Base-by-base conservation (phyloP, 2,329 filamentous ascomycete genomes). In the Drechslerella dactyloides region DNA sequence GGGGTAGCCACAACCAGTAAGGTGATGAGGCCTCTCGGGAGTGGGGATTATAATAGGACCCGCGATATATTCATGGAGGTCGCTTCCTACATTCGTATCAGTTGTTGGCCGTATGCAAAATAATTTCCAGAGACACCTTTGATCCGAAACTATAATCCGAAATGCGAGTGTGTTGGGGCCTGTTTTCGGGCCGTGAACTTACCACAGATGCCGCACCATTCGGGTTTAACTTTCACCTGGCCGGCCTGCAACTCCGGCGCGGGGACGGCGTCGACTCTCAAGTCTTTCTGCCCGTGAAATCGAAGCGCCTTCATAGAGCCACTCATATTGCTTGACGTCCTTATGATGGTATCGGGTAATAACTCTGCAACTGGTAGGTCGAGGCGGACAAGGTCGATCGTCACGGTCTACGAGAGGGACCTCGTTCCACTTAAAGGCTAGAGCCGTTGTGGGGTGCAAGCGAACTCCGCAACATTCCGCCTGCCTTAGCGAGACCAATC, bases 1-100 rank as follows among this genome's bases (percentile, higher is more conserved):
- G 2, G 86, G 87, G 37, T 85, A 81, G 0, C 80, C 81, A 64
- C 85, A 84, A 33, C 82, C 80, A 0, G 86, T 89, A 21, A 88
- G 78, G 1, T 83, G 83, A 75, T 89, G 66, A 35, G 66, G 66
- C 13, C 64, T 70, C n/a, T 58, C 66, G 1, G 40, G 24, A n/a
- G 66, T 58, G 6, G 66, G 66, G 13, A 63, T 70, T 4, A 70
- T 13, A 33, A 64, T 70, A 3, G 66, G 66, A 24, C 66, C 66
- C 42, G 59, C 60, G 10, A 60, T 51, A 23, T 70, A 70, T 64
- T 70, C 66, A 42, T 70, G 66, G 23, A 70, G 35, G 24, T 70
- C 66, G 11, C 58, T 60, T 60, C 66, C 66, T 70, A 23, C 15
- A 50, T 13, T 30, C 19, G 15, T 23, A 19, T 23, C 21, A 51